Base-by-base conservation (phyloP, 441 rosid genomes). In the Raphanus hybrid region DNA sequence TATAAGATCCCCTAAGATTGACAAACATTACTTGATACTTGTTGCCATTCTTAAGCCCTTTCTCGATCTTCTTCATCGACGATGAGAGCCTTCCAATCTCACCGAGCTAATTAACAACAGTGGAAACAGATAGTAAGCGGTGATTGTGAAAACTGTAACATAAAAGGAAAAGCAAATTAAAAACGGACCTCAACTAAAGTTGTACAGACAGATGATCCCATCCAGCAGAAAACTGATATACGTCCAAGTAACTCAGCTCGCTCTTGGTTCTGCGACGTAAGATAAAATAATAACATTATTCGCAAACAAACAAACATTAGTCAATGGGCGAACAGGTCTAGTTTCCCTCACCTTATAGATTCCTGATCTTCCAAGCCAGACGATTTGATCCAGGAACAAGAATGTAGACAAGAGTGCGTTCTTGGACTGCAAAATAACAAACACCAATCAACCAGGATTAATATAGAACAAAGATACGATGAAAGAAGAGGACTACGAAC, bases 311-410 rank as follows among this genome's bases (percentile, higher is more conserved):
- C 26, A 23, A 23, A 23, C 26, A 23, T 23, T 23, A 23, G 26
- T 23, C 26, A 23, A 23, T 23, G 26, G 26, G 26, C 26, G 26
- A 23, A 23, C 26, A 23, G 26, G 26, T 23, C 4, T 43, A 10
- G 8, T 43, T 6, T 15, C 11, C 18, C 76, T 20, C 69, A 92
- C 97, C 98, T 94, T 92, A 71, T 92, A 91, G 68, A 92, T 89
- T 74, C 98, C 98, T 67, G 90, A 69, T 84, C 97, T 88, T 61
- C 93, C 86, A 69, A 94, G 97, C 97, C 97, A 92, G 60, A 91
- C 94, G 29, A 92, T 65, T 92, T 94, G 98, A 87, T 94, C 97
- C 18, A 94, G 92, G 71, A 94, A 94, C 77, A 94, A 84, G 92
- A 91, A 94, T 43, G 97, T 87, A 12, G 98, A 90, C 73, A 91